phyloP scores from a whole-genome alignment of 192 early-diverging fungal genomes.

The Linderina pennispora region DNA sequence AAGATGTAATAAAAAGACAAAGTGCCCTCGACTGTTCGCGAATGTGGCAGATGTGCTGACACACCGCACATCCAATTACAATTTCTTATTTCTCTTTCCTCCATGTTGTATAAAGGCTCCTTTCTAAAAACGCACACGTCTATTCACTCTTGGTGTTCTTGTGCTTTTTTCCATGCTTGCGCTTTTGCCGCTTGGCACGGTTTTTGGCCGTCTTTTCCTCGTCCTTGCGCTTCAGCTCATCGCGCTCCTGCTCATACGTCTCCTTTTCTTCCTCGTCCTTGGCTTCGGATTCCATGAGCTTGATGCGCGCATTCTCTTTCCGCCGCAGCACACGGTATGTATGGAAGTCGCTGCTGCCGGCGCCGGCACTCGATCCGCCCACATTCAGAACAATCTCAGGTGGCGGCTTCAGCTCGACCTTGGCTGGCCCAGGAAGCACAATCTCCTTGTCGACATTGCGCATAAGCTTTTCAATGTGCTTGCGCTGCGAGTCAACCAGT shows the following conservation, averaged over 20 bases:
- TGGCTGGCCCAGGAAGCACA: constrained; percentile 53
- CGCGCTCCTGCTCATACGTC: constrained; percentile 52
- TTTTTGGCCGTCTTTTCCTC: constrained; percentile 87
- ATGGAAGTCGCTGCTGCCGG: constrained; percentile 94
- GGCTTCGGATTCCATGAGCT: constrained; percentile 62
- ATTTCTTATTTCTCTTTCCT: no score
- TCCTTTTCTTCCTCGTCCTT: constrained; percentile 55
- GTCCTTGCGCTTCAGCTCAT: constrained; percentile 57
- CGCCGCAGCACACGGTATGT: constrained; percentile 83
- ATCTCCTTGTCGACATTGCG: constrained; percentile 77
- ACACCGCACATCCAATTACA: no score
- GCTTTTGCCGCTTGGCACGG: constrained; percentile 75
- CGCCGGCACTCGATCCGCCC: constrained; percentile 87
- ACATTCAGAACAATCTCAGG: constrained; percentile 88
- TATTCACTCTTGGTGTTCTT: no score
- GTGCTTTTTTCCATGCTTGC: no score
- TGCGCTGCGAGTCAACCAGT: constrained; percentile 15
- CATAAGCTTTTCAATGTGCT: constrained; percentile 54
- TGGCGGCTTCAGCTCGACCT: constrained; percentile 53
- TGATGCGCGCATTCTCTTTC: constrained; percentile 76
- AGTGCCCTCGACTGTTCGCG: no score
- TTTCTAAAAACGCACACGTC: no score
- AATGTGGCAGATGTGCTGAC: no score
- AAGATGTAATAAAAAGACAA: no score
- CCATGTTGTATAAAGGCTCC: no score